A percentile compares a stretch with the other conserved stretches of the same genome.
Conservation (phyloP, 768 basidiomycete genomes). For the Piloderma croceum region DNA sequence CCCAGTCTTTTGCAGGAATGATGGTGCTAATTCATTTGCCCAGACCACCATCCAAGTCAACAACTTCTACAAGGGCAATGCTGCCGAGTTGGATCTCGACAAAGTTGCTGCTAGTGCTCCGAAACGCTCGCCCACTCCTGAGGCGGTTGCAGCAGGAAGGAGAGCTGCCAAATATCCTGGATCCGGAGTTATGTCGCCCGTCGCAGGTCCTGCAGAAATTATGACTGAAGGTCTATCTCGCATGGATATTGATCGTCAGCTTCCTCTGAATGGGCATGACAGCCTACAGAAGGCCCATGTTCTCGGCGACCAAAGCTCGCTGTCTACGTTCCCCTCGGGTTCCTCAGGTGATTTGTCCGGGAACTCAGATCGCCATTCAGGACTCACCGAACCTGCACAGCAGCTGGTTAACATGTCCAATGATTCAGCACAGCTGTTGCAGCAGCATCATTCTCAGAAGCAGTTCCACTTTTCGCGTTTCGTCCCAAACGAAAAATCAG, state of each 20-base stretch:
- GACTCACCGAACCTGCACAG: too few species aligned
- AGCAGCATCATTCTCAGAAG: too few species aligned
- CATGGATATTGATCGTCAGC: too few species aligned
- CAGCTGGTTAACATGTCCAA: too few species aligned
- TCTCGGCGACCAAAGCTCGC: constrained; percentile 8
- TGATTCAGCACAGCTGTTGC: too few species aligned
- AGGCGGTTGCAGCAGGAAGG: constrained; percentile 6
- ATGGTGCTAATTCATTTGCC: constrained; percentile 2
- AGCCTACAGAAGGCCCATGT: too few species aligned
- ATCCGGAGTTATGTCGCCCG: constrained; percentile 16
- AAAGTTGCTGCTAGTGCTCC: constrained; percentile 36
- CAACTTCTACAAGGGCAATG: constrained; percentile 45
- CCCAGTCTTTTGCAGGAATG: constrained; percentile 2
- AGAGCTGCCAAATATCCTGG: constrained; percentile 18
- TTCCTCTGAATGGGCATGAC: too few species aligned
- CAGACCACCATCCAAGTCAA: constrained; percentile 54
- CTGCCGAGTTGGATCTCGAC: constrained; percentile 35
- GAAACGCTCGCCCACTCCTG: constrained; percentile 36
- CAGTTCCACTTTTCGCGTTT: too few species aligned
- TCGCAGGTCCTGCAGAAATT: too few species aligned
- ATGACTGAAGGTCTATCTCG: too few species aligned
- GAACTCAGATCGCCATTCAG: constrained; percentile 21
- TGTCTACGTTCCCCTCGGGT: background rate
- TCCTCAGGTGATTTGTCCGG: too few species aligned
- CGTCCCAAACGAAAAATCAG: too few species aligned